These are phyloP conservation scores for Backusella luteola DNA, from an alignment of 192 early-diverging fungal species.

Conservation along the genomic window DNA sequence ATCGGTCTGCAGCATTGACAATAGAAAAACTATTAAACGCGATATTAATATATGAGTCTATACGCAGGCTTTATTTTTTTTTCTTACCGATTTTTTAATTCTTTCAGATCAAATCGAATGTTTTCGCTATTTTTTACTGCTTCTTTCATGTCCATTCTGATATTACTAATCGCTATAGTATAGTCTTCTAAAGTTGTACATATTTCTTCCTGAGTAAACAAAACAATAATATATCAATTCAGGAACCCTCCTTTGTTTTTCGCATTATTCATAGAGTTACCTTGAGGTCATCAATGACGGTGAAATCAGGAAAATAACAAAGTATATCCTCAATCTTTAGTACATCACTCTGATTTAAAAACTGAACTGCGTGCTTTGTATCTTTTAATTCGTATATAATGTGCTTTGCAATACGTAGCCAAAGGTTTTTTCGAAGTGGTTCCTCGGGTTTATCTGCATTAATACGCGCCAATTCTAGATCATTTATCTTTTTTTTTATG, in stretches of 20 bases:
- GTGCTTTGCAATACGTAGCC: conserved; percentile 93
- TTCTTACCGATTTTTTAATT: conserved; percentile 59
- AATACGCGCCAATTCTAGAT: conserved; percentile 87
- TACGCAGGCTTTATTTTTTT: neutral
- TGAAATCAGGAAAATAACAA: conserved; percentile 97
- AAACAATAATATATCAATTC: neutral
- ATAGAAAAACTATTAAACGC: conserved; percentile 52
- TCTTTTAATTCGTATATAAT: conserved; percentile 83
- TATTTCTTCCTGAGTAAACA: conserved; percentile 69
- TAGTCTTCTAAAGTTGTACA: conserved; percentile 90
- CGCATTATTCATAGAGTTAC: conserved; percentile 9
- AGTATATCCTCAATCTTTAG: conserved; percentile 95
- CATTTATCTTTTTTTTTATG: conserved; percentile 53
- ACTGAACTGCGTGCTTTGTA: conserved; percentile 84
- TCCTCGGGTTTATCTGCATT: conserved; percentile 93
- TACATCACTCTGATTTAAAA: conserved; percentile 76
- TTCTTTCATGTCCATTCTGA: conserved; percentile 95
- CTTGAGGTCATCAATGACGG: conserved; percentile 96
- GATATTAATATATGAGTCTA: neutral
- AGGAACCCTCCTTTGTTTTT: neutral
- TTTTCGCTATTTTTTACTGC: conserved; percentile 87
- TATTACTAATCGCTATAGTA: conserved; percentile 82
- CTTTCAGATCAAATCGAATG: conserved; percentile 88
- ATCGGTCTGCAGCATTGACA: conserved; percentile 69
- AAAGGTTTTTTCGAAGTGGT: conserved; percentile 83